Evolutionary conservation across 1,284 basidiomycete genomes (phyloP), one percentile per base, ranked within the genome.

Genomic region (Wolfiporia cocos): DNA sequence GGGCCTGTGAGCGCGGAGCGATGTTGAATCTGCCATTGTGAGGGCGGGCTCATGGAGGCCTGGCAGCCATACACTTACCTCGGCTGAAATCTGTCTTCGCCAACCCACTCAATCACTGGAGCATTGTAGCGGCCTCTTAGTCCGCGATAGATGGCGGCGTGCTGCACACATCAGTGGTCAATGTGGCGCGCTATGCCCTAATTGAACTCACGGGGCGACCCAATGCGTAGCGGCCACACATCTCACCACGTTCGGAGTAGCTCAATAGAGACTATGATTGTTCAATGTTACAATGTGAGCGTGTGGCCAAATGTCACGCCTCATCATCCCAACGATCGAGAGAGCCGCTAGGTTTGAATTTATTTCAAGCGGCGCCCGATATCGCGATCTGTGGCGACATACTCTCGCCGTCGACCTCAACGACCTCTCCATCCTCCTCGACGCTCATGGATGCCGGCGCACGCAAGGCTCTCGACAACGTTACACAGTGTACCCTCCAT

Each of bases 1-100:
- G 82, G 0, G 77, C 78, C 29, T 77, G 69, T 0, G 81, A 74
- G 32, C 77, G 79, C 1, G 86, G 86, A 2, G 86, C 84, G 47
- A 90, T 73, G 54, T 88, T 81, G 56, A 82, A 77, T 47, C 81
- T 58, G 42, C 3, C 2, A 14, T 34, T 19, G 29, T 28, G 64
- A 6, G 73, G 5, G 12, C 21, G 19, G 43, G 26, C 15, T 15
- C 3, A 6, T 15, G 5, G 3, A 35, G 19, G 23, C 15, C 17
- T 31, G 12, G 7, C 5, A 11, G 10, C 5, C 7, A 21, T 35
- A 1, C 12, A 29, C 37, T 21, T 31, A 57, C 62, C 69, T 54
- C 3, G 73, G 73, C 20, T 75, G 55, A 44, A 85, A 87, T 14
- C 68, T 61, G 21, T 78, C 71, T 51, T 78, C 69, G 43, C 76